Percentiles rank a stretch among this genome's conserved stretches.
These are phyloP conservation scores for Cadophora malorum DNA, from an alignment of 2,329 filamentous ascomycete species.

Conservation along the genomic window DNA sequence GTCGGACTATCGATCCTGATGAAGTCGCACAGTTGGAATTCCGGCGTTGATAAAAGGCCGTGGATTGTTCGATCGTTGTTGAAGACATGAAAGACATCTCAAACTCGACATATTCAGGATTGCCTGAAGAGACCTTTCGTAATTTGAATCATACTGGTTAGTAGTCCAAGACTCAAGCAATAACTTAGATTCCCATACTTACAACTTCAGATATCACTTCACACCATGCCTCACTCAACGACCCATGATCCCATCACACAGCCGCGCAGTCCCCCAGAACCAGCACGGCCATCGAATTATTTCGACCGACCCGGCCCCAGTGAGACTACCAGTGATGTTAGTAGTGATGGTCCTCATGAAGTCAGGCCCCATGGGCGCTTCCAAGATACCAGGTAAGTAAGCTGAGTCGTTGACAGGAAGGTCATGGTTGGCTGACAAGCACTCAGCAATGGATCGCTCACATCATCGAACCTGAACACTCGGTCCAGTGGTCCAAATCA, in stretches of 20 bases:
- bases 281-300: not conserved
- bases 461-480: not conserved
- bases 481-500: not conserved
- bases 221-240: constrained; percentile 1
- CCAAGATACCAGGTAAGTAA: not conserved
- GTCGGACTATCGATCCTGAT: not conserved
- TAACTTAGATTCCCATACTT: not conserved
- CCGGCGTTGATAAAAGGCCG: not conserved
- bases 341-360: not conserved
- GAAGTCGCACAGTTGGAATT: not conserved
- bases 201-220: constrained; percentile 1
- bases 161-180: not conserved
- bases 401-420: no score
- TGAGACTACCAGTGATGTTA: not conserved
- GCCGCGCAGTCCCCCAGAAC: not conserved
- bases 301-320: not conserved
- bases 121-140: not conserved
- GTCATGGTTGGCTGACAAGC: not conserved
- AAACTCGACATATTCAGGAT: not conserved
- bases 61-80: not conserved
- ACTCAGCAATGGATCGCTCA: not conserved
- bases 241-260: not conserved
- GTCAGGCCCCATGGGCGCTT: not conserved
- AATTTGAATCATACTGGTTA: not conserved
- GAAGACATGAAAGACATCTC: not conserved